Conservation (phyloP, 805 yeast genomes). For the Candida railenensis region DNA sequence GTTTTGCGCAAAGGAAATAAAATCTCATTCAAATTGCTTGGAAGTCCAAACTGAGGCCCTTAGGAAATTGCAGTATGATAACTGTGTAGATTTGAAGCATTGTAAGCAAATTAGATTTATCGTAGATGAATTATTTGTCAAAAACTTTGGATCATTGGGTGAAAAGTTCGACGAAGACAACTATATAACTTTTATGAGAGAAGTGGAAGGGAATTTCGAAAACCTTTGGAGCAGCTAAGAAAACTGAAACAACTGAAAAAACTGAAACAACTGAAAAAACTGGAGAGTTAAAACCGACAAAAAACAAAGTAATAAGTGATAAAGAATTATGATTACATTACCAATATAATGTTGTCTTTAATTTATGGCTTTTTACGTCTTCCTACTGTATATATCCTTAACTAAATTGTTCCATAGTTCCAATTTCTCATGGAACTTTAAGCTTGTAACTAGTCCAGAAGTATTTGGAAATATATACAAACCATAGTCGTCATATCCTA, state of each 20-base stretch:
- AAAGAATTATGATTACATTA: no score
- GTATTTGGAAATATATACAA: conserved; percentile 70
- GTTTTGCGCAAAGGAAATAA: conserved; percentile 31
- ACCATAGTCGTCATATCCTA: conserved; percentile 15
- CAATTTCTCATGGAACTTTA: conserved; percentile 45
- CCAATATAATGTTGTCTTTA: no score
- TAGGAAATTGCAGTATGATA: conserved; percentile 30
- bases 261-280: background rate
- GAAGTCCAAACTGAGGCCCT: conserved; percentile 37
- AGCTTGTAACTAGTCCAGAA: conserved; percentile 63
- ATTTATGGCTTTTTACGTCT: background rate
- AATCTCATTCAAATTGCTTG: conserved; percentile 25
- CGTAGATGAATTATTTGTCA: conserved; percentile 34
- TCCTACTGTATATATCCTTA: conserved; percentile 13
- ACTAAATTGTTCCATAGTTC: conserved; percentile 47
- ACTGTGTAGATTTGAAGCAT: conserved; percentile 33
- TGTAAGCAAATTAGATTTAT: conserved; percentile 35
- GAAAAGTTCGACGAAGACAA: background rate
- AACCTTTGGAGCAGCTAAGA: background rate
- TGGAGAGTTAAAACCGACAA: background rate
- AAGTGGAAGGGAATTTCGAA: conserved; percentile 1
- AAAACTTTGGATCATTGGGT: conserved; percentile 30
- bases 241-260: background rate
- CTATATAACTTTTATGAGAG: background rate
- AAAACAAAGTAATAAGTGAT: background rate